A percentile compares a stretch with the other conserved stretches of the same genome.
These are phyloP conservation scores for Sanguinoderma infundibulare DNA, from an alignment of 1,284 basidiomycete species.

Conservation along the genomic window DNA sequence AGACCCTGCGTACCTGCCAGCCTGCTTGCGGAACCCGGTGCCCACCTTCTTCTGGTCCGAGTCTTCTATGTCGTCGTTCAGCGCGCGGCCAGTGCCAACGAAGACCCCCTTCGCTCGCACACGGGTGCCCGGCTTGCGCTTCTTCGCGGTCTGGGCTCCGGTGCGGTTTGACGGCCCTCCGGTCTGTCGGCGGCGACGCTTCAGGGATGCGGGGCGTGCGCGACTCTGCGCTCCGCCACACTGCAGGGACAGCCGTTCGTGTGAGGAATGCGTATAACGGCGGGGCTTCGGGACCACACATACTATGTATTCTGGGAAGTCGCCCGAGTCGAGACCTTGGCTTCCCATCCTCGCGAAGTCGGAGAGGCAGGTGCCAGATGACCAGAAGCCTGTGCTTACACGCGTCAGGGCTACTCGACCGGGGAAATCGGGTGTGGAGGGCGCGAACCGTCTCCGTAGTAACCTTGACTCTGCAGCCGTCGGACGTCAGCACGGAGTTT, in stretches of 20 bases:
- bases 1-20: constrained; percentile 53
- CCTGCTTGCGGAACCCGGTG: constrained; percentile 69
- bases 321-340: constrained; percentile 52
- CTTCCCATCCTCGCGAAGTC: constrained; percentile 63
- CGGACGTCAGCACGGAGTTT: constrained; percentile 67
- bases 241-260: constrained; percentile 39
- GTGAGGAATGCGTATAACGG: neutral
- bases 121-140: constrained; percentile 70
- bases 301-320: constrained; percentile 79
- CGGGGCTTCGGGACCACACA: constrained; percentile 8
- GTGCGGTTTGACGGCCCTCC: constrained; percentile 56
- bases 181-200: constrained; percentile 45
- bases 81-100: constrained; percentile 53
- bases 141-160: constrained; percentile 63
- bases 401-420: neutral
- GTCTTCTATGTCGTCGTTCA: constrained; percentile 51
- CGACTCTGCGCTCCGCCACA: constrained; percentile 81
- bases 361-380: constrained; percentile 67
- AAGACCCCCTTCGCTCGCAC: constrained; percentile 66
- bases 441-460: constrained; percentile 75
- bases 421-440: neutral
- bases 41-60: constrained; percentile 48
- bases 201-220: constrained; percentile 51
- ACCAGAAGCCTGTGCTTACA: constrained; percentile 71
- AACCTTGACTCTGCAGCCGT: constrained; percentile 69